Base-by-base conservation (phyloP, 1,284 basidiomycete genomes). In the Austroboletus rostrupii region DNA sequence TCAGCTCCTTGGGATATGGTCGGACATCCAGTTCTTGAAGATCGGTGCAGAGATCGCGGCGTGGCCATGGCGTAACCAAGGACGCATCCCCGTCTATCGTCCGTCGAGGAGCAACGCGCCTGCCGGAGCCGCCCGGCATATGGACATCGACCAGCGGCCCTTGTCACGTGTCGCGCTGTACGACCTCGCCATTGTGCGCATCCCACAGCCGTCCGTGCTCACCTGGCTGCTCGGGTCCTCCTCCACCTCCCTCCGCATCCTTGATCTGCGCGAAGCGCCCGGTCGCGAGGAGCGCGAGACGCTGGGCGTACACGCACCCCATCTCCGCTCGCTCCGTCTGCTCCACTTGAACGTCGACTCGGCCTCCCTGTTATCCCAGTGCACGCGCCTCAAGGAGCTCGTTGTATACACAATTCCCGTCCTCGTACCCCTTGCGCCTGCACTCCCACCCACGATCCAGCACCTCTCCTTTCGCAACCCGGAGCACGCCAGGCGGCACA, bases 271-370 rank as follows among this genome's bases (percentile, higher is more conserved):
- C 7, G 74, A 75, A 50, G 50, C 59, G 1, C 72, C 70, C 0
- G 67, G 70, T 16, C 36, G 49, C 3, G 48, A 53, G 3, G 60
- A 67, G 29, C 49, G 61, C 23, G 43, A 57, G 9, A 55, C 66
- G 9, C 55, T 77, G n/a, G 53, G 49, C 14, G 42, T 23, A 0
- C 66, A 72, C 43, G 68, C 68, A 1, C 61, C 66, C 5, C 53
- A 58, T 19, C 61, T 78, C 19, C 69, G 70, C 31, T 77, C 75
- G 2, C 64, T 78, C 39, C 72, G 74, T 26, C 48, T 78, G 12
- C 65, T 72, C 50, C 64, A 68, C 38, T 70, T 70, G 55, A 70
- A 59, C 52, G 26, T 49, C 8, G 59, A 66, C 13, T 61, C 69
- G 1, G 62, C 65, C 2, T 60, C 61, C 12, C 56, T 76, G 32